Conservation (phyloP, 306 rosid genomes). For the Macrotyloma uniflorum region DNA sequence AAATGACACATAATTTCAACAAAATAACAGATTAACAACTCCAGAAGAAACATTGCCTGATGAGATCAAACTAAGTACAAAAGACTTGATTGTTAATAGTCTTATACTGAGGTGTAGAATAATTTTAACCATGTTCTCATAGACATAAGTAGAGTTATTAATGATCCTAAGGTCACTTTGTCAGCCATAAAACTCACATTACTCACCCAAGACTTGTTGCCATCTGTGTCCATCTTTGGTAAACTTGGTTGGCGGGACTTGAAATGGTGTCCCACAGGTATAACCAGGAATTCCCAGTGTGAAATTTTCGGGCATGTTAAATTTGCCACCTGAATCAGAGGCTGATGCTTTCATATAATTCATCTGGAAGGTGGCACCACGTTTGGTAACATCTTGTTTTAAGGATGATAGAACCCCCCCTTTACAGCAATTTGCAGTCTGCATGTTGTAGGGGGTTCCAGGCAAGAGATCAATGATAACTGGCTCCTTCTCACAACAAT, state of each 20-base stretch:
- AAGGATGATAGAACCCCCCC: constrained; percentile 68
- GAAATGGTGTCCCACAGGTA: constrained; percentile 54
- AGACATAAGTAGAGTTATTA: neutral
- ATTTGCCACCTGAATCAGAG: neutral
- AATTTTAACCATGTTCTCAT: neutral
- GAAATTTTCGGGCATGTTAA: constrained; percentile 57
- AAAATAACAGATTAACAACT: neutral
- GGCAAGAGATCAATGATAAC: constrained; percentile 66
- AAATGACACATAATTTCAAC: neutral
- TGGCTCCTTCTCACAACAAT: constrained; percentile 68
- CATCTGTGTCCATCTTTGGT: constrained; percentile 56
- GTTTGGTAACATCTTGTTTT: constrained; percentile 55
- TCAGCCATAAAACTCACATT: neutral
- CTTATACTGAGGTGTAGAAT: neutral
- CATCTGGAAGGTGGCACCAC: constrained; percentile 58
- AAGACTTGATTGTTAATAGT: neutral
- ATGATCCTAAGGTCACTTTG: neutral
- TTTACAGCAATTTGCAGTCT: constrained; percentile 65
- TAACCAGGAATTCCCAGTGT: constrained; percentile 71
- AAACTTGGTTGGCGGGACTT: constrained; percentile 55
- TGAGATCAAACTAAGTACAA: neutral
- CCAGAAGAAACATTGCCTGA: neutral
- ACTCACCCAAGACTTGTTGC: constrained; percentile 69
- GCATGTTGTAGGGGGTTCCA: constrained; percentile 61
- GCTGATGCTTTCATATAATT: constrained; percentile 26